Conservation (phyloP, 2,329 filamentous ascomycete species). For the Scedosporium apiospermum region DNA sequence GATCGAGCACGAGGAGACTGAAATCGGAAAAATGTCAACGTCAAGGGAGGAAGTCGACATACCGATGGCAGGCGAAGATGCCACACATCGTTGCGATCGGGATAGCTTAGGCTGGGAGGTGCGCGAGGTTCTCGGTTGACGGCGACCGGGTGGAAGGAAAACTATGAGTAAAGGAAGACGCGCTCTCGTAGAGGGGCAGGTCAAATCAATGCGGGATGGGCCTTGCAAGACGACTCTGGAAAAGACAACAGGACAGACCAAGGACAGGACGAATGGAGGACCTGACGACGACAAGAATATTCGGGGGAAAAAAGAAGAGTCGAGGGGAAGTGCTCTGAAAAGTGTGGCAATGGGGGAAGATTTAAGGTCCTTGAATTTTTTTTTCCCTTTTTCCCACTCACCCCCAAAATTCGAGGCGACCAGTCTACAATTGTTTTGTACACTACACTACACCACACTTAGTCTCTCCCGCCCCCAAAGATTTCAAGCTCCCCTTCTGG, state of each 20-base stretch:
- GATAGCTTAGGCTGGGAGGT: not conserved
- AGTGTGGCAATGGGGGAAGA: constrained; percentile 1
- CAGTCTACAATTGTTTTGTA: not conserved
- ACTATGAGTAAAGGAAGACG: not conserved
- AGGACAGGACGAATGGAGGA: not conserved
- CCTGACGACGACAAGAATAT: not conserved
- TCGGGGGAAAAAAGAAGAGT: not conserved
- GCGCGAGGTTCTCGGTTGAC: not conserved
- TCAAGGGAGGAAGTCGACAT: not conserved
- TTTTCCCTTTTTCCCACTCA: not conserved
- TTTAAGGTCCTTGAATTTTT: constrained; percentile 2
- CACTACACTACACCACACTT: not conserved
- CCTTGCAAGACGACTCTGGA: not conserved
- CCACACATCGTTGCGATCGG: constrained; percentile 69
- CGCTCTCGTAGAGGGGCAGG: not conserved
- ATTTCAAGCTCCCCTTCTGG: not conserved
- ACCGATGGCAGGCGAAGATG: constrained; percentile 94
- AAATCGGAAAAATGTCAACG: not conserved
- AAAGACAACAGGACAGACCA: not conserved
- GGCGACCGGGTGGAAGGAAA: not conserved
- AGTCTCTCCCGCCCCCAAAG: not conserved
- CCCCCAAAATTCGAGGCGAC: not conserved
- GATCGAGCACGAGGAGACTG: not conserved
- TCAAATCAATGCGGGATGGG: not conserved
- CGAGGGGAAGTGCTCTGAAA: not conserved